Percentiles rank a stretch among this genome's conserved stretches.
Conservation (phyloP, 2,329 filamentous ascomycete genomes). For the Phaeosphaeriaceae sp. region DNA sequence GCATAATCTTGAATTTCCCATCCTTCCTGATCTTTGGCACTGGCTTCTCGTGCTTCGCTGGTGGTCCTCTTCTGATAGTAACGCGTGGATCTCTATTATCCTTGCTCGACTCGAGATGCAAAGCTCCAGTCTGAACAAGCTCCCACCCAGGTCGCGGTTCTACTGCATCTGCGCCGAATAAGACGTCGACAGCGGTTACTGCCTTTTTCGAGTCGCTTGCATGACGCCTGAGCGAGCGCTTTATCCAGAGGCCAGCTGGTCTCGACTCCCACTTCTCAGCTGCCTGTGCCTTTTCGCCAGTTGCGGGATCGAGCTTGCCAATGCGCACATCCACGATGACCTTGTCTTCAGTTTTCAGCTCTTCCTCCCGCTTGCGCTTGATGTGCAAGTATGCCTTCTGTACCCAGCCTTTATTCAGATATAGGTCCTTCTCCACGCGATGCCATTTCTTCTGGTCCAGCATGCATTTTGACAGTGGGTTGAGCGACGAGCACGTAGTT, state of each 20-base stretch:
- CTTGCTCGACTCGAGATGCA: constrained; percentile 72
- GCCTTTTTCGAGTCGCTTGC: constrained; percentile 77
- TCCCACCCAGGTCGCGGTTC: constrained; percentile 89
- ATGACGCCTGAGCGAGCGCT: constrained; percentile 74
- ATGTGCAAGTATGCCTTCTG: constrained; percentile 83
- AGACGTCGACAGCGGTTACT: constrained; percentile 82
- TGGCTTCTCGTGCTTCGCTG: constrained; percentile 71
- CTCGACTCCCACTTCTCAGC: constrained; percentile 79
- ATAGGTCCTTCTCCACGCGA: constrained; percentile 88
- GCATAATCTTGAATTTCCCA: constrained; percentile 96
- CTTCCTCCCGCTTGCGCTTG: constrained; percentile 84
- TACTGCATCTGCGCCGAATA: constrained; percentile 90
- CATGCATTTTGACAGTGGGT: constrained; percentile 76
- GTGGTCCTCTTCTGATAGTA: constrained; percentile 77
- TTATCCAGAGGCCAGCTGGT: constrained; percentile 81
- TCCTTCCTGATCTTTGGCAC: constrained; percentile 82
- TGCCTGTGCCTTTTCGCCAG: constrained; percentile 62
- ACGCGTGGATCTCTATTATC: constrained; percentile 75
- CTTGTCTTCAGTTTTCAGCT: constrained; percentile 75
- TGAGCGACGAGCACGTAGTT: constrained; percentile 76
- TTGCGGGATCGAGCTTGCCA: constrained; percentile 73
- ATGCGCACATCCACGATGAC: constrained; percentile 83
- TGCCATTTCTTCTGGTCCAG: constrained; percentile 79
- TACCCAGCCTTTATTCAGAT: constrained; percentile 76
- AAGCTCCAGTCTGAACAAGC: constrained; percentile 68